Percentiles rank a stretch among this genome's conserved stretches.
Conservation (phyloP, 306 rosid genomes). For the Cicer judaicum region DNA sequence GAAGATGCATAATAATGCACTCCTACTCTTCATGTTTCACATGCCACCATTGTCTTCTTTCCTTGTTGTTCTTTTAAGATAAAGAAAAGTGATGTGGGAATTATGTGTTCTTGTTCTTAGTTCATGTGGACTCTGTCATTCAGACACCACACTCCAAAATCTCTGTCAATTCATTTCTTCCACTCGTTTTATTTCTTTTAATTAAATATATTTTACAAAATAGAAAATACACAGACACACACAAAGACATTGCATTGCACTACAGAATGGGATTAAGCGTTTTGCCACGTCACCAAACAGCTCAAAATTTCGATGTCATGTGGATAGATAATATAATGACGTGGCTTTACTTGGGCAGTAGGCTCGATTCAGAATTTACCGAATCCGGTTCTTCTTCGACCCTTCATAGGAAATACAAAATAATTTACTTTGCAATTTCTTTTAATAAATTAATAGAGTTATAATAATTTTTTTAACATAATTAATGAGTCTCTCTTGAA, state of each 20-base stretch:
- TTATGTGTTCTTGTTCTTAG: slow-evolving; percentile 44
- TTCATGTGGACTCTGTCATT: slow-evolving; percentile 58
- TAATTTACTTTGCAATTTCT: too few relatives aligned
- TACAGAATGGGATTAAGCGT: neutral
- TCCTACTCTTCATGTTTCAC: slow-evolving; percentile 62
- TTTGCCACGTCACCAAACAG: slow-evolving; percentile 59
- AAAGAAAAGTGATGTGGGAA: slow-evolving; percentile 47
- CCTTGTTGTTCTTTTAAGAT: neutral
- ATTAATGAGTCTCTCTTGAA: too few relatives aligned
- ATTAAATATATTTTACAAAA: neutral
- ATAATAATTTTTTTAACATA: too few relatives aligned
- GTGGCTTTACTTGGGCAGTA: slow-evolving; percentile 53
- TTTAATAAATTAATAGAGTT: too few relatives aligned
- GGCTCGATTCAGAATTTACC: slow-evolving; percentile 11
- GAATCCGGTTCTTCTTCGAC: too few relatives aligned
- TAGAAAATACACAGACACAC: neutral
- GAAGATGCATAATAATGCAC: slow-evolving; percentile 68
- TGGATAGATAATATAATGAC: slow-evolving; percentile 68
- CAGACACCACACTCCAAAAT: slow-evolving; percentile 51
- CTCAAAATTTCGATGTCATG: slow-evolving; percentile 51
- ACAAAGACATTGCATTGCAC: neutral
- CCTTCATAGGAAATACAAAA: too few relatives aligned
- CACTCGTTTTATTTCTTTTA: slow-evolving; percentile 48
- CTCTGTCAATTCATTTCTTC: slow-evolving; percentile 53
- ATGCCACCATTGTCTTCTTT: slow-evolving; percentile 57